Percentiles rank a stretch among this genome's conserved stretches.
Conservation (phyloP, 2,329 filamentous ascomycete species). For the Periconia macrospinosa region DNA sequence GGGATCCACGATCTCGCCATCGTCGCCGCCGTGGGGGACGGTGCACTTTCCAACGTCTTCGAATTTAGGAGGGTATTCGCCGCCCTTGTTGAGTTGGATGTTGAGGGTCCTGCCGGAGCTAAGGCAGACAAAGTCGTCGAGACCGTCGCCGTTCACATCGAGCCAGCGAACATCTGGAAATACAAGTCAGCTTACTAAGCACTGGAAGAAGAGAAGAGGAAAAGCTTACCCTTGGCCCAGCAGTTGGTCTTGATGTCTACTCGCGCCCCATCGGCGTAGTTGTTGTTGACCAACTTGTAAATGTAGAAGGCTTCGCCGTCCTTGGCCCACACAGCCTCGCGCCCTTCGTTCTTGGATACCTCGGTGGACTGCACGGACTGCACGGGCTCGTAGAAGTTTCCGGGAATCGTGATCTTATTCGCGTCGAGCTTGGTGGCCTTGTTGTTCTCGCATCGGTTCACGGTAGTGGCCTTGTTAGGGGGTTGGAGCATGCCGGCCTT, state of each 20-base stretch:
- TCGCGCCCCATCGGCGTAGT: background rate
- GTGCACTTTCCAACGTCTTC: background rate
- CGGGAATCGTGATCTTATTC: background rate
- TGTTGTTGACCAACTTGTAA: background rate
- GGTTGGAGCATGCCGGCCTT: background rate
- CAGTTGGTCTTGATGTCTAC: constrained; percentile 1
- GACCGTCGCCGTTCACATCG: constrained; percentile 1
- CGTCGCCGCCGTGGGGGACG: background rate
- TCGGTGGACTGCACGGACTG: background rate
- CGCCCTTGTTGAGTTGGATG: background rate
- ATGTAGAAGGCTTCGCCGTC: background rate
- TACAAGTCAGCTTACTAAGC: background rate
- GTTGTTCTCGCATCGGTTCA: background rate
- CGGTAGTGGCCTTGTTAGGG: background rate
- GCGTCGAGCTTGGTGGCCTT: background rate
- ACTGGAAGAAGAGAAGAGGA: background rate
- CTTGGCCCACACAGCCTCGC: background rate
- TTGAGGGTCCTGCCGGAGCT: background rate
- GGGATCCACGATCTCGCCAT: background rate
- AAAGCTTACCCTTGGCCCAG: constrained; percentile 1
- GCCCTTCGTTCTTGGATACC: background rate
- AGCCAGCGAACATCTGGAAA: constrained; percentile 1
- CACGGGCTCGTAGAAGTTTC: background rate
- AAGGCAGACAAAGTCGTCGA: constrained; percentile 3
- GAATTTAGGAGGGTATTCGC: background rate